A percentile compares a stretch with the other conserved stretches of the same genome.
These are phyloP conservation scores for Eucalyptus erythrocorys DNA, from an alignment of 345 rosid genomes.

Conservation along the genomic window DNA sequence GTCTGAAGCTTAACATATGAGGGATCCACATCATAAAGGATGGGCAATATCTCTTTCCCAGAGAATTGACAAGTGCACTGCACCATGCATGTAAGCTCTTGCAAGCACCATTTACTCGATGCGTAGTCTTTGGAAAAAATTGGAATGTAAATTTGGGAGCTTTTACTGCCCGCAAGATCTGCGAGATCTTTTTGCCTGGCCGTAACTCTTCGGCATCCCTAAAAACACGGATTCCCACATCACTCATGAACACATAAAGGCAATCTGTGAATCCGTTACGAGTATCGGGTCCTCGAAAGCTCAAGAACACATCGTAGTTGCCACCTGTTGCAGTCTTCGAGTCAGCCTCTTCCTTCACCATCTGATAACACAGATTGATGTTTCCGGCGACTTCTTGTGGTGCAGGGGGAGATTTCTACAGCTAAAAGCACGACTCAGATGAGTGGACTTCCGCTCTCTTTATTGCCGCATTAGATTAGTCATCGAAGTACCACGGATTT, in stretches of 20 bases:
- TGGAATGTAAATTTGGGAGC: neutral
- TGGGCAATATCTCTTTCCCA: neutral
- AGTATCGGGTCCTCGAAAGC: neutral
- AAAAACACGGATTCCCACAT: neutral
- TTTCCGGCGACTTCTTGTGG: neutral
- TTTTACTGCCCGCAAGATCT: neutral
- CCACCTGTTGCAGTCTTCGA: neutral
- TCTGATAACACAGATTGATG: neutral
- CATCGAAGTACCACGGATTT: neutral
- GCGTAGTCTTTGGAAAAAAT: neutral
- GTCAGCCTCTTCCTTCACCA: neutral
- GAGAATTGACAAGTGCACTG: neutral
- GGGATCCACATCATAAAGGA: neutral
- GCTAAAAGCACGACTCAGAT: neutral
- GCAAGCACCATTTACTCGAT: neutral
- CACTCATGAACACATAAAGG: neutral
- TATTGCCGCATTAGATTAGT: neutral
- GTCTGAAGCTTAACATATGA: neutral
- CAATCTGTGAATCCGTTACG: neutral
- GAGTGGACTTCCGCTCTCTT: neutral
- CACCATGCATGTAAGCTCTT: neutral
- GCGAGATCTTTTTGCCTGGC: neutral
- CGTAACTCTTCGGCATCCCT: neutral
- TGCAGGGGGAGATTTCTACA: neutral
- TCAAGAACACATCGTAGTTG: neutral